phyloP scores from a whole-genome alignment of 306 rosid species.

The Sesbania bispinosa region DNA sequence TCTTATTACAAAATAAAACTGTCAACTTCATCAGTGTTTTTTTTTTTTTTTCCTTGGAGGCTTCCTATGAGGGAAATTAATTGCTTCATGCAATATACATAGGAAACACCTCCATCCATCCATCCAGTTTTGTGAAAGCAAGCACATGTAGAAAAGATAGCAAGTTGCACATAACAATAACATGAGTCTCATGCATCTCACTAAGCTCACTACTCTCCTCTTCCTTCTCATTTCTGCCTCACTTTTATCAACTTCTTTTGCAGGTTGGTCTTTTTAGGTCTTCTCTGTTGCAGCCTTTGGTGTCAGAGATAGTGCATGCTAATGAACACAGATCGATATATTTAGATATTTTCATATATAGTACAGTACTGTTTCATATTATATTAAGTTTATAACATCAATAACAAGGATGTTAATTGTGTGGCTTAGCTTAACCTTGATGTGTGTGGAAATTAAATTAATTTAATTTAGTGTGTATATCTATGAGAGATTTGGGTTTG shows the following conservation, averaged over 20 bases:
- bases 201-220: conserved; percentile 40
- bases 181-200: conserved; percentile 53
- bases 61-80: conserved; percentile 25
- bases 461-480: conserved; percentile 3
- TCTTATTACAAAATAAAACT: conserved; percentile 20
- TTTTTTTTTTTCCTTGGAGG: neutral
- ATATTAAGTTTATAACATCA: conserved; percentile 1
- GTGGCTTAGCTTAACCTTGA: conserved; percentile 3
- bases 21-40: conserved; percentile 36
- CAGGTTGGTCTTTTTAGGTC: conserved; percentile 50
- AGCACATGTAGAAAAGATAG: conserved; percentile 17
- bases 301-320: conserved; percentile 31
- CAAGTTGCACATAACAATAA: conserved; percentile 14
- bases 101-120: conserved; percentile 41
- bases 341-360: neutral
- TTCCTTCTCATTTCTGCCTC: conserved; percentile 48
- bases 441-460: neutral
- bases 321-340: neutral
- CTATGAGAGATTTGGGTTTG: neutral
- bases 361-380: neutral
- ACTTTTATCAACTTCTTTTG: conserved; percentile 60
- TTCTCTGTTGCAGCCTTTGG: conserved; percentile 36
- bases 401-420: neutral
- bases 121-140: conserved; percentile 20
- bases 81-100: conserved; percentile 26